These are phyloP conservation scores for Thielaviopsis ethacetica DNA, from an alignment of 2,329 filamentous ascomycete species.

Conservation along the genomic window DNA sequence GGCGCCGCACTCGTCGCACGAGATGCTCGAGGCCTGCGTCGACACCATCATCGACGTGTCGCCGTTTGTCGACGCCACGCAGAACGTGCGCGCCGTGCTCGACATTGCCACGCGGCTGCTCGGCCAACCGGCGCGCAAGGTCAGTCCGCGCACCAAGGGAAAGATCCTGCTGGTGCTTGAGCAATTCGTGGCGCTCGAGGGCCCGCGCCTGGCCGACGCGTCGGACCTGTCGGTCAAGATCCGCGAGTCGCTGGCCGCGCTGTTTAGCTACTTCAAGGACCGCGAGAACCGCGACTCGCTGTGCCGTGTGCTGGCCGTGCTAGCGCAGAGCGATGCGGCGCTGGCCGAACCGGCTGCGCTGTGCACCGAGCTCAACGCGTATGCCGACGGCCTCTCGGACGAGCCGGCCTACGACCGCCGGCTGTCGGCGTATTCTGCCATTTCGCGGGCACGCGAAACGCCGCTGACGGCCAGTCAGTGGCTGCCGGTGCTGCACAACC, in stretches of 20 bases:
- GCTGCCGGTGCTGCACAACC: constrained; percentile 75
- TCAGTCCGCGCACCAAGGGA: constrained; percentile 70
- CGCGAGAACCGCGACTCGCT: constrained; percentile 57
- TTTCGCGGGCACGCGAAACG: constrained; percentile 46
- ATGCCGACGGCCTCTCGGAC: constrained; percentile 53
- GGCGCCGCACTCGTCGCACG: constrained; percentile 43
- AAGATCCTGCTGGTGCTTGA: constrained; percentile 66
- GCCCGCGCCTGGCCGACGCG: constrained; percentile 20
- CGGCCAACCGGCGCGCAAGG: constrained; percentile 66
- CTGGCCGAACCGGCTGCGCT: constrained; percentile 49
- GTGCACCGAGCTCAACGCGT: constrained; percentile 69
- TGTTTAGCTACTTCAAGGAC: constrained; percentile 87
- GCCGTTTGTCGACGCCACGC: constrained; percentile 47
- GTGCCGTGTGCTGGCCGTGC: constrained; percentile 53
- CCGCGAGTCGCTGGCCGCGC: constrained; percentile 50
- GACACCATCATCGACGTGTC: constrained; percentile 63
- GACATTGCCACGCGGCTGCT: constrained; percentile 68
- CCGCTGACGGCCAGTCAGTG: constrained; percentile 58
- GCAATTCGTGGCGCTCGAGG: constrained; percentile 56
- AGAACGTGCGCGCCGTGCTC: constrained; percentile 61
- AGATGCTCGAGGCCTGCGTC: constrained; percentile 64
- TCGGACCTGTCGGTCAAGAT: constrained; percentile 15
- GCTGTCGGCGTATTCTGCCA: constrained; percentile 55
- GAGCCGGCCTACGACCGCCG: constrained; percentile 80
- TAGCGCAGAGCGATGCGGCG: constrained; percentile 46